Conservation (phyloP, 1,284 basidiomycete genomes). For the Butyriboletus appendiculatus region DNA sequence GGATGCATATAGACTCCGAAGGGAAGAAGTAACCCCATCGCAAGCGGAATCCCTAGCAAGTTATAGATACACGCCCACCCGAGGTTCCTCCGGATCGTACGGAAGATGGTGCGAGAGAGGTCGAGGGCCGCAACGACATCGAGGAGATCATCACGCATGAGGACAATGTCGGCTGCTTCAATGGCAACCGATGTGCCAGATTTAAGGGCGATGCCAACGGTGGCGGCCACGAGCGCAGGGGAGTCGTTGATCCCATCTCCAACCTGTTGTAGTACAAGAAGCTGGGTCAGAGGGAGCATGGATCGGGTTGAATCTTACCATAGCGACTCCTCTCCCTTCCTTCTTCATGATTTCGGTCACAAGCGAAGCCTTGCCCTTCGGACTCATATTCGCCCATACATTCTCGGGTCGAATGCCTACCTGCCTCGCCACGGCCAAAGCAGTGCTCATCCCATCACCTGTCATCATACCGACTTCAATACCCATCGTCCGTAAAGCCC, state of each 20-base stretch:
- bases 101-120: conserved; percentile 88
- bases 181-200: conserved; percentile 97
- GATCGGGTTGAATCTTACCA: conserved; percentile 56
- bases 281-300: neutral
- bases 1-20: conserved; percentile 93
- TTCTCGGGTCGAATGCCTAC: conserved; percentile 81
- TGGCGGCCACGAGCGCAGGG: conserved; percentile 92
- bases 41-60: conserved; percentile 93
- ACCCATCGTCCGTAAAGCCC: conserved; percentile 81
- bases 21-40: conserved; percentile 96
- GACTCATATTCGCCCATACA: conserved; percentile 89
- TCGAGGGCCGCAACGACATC: conserved; percentile 97
- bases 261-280: conserved; percentile 54
- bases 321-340: conserved; percentile 69
- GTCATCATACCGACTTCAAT: conserved; percentile 92
- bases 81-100: conserved; percentile 87
- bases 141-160: conserved; percentile 94
- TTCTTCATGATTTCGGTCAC: conserved; percentile 79
- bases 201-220: conserved; percentile 94
- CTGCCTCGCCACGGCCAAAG: conserved; percentile 81
- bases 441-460: conserved; percentile 83
- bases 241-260: conserved; percentile 99
- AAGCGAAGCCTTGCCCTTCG: conserved; percentile 88
- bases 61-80: conserved; percentile 96
- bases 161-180: conserved; percentile 96